These are phyloP conservation scores for Fusarium nelsonii DNA, from an alignment of 2,329 filamentous ascomycete genomes.

Conservation along the genomic window DNA sequence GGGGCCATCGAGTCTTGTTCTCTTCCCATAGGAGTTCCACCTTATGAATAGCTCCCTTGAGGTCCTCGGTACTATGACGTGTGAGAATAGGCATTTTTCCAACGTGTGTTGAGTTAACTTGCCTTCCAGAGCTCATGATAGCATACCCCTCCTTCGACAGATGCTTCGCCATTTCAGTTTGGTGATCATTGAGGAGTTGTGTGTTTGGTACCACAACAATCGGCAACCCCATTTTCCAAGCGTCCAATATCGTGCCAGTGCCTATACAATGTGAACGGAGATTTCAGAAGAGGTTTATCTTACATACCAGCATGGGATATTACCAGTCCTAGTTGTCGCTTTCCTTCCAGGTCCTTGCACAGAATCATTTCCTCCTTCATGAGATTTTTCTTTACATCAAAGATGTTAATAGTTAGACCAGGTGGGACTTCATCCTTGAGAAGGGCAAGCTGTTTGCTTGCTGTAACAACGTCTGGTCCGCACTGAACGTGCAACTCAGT, in stretches of 20 bases:
- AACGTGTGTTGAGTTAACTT: conserved; percentile 47
- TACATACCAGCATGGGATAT: conserved; percentile 86
- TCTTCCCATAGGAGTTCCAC: conserved; percentile 53
- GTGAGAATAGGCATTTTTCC: conserved; percentile 2
- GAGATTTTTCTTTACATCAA: conserved; percentile 52
- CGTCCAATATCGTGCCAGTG: conserved; percentile 89
- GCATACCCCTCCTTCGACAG: conserved; percentile 81
- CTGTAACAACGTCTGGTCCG: conserved; percentile 71
- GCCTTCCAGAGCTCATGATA: conserved; percentile 77
- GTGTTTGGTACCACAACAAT: conserved; percentile 93
- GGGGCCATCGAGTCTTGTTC: conserved; percentile 53
- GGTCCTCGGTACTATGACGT: conserved; percentile 47
- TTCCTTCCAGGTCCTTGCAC: conserved; percentile 62
- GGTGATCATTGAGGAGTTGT: conserved; percentile 87
- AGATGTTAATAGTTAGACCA: conserved; percentile 48
- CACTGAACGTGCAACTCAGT: conserved; percentile 84
- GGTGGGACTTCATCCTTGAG: conserved; percentile 44
- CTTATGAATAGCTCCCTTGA: conserved; percentile 55
- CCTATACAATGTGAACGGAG: conserved; percentile 63
- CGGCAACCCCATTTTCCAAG: conserved; percentile 77
- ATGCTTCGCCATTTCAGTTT: conserved; percentile 84
- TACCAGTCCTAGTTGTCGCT: conserved; percentile 74
- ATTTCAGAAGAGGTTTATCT: not conserved
- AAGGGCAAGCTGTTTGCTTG: conserved; percentile 40
- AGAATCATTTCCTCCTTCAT: conserved; percentile 64